Percentiles rank a stretch among this genome's conserved stretches.
These are phyloP conservation scores for Pyrrhoderma lamaoense DNA, from an alignment of 1,284 basidiomycete species.

Conservation along the genomic window DNA sequence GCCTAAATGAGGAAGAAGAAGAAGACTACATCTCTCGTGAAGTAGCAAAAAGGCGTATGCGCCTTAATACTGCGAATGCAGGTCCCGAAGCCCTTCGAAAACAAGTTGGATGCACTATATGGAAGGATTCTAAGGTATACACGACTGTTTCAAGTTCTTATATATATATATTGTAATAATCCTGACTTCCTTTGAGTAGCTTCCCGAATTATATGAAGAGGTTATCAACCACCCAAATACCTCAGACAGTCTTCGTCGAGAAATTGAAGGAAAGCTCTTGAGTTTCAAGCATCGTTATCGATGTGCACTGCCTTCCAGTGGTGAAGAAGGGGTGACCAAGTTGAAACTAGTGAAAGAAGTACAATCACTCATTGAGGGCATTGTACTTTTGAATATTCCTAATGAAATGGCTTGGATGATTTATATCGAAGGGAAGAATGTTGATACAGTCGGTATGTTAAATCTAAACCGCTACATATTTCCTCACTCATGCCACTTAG, in stretches of 20 bases:
- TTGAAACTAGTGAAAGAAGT: constrained; percentile 49
- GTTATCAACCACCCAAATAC: constrained; percentile 72
- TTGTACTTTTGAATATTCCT: constrained; percentile 65
- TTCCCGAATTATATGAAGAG: constrained; percentile 66
- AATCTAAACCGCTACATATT: constrained; percentile 3
- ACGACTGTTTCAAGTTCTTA: not conserved
- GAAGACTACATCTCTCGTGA: constrained; percentile 49
- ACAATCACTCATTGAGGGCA: constrained; percentile 61
- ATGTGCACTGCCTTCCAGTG: constrained; percentile 41
- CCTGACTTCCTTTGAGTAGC: constrained; percentile 31
- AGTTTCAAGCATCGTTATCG: constrained; percentile 54
- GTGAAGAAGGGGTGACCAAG: constrained; percentile 41
- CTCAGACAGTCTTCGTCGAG: constrained; percentile 61
- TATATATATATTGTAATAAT: not conserved
- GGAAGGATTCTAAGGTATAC: constrained; percentile 48
- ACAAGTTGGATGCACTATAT: constrained; percentile 60
- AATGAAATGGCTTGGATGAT: constrained; percentile 78
- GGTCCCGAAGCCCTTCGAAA: constrained; percentile 60
- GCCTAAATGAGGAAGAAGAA: constrained; percentile 56
- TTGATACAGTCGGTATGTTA: constrained; percentile 55
- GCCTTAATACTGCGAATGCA: constrained; percentile 48
- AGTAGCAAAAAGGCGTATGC: constrained; percentile 66
- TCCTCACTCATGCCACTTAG: constrained; percentile 29
- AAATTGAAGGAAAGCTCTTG: constrained; percentile 66
- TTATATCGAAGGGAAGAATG: constrained; percentile 72